Evolutionary conservation across 495 filamentous ascomycete species (phyloP).

Genomic region (Xylaria palmicola): DNA sequence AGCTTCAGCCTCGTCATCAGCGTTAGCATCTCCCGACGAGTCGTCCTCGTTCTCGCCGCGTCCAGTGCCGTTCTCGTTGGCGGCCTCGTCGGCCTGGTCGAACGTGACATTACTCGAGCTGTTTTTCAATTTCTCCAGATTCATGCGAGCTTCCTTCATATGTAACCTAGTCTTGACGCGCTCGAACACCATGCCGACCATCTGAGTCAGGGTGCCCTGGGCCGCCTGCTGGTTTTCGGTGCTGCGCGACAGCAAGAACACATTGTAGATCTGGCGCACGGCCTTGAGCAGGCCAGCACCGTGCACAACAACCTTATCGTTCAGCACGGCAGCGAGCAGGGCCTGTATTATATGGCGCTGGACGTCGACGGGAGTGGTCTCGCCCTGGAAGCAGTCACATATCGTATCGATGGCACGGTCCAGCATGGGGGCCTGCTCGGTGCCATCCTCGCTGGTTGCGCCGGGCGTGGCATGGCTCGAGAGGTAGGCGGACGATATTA

Average conservation of each 20-base stretch:
- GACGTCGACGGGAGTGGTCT: slow-evolving; percentile 83
- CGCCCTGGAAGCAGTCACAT: slow-evolving; percentile 97
- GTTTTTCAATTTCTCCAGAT: slow-evolving; percentile 48
- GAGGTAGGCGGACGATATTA: slow-evolving; percentile 98
- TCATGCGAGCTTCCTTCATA: slow-evolving; percentile 72
- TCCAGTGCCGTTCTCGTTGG: slow-evolving; percentile 36
- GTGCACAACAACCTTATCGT: slow-evolving; percentile 98
- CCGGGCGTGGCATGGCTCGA: slow-evolving; percentile 62
- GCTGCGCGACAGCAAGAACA: slow-evolving; percentile 90
- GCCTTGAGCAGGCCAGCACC: slow-evolving; percentile 95
- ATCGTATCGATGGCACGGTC: slow-evolving; percentile 98
- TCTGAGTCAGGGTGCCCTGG: slow-evolving; percentile 94
- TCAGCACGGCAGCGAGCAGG: slow-evolving; percentile 88
- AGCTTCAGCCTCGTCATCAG: slow-evolving; percentile 52
- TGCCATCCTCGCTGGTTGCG: slow-evolving; percentile 43
- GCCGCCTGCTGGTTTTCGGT: slow-evolving; percentile 93
- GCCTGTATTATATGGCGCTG: slow-evolving; percentile 99
- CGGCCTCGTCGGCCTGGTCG: slow-evolving; percentile 39
- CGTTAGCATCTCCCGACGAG: slow-evolving; percentile 39
- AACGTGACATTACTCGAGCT: slow-evolving; percentile 48
- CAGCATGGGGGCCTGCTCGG: slow-evolving; percentile 65
- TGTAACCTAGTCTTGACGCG: slow-evolving; percentile 82
- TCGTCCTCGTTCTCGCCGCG: slow-evolving; percentile 22
- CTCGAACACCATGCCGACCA: slow-evolving; percentile 98
- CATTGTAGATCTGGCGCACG: slow-evolving; percentile 98